Evolutionary conservation across 495 filamentous ascomycete genomes (phyloP).

Genomic region (Annulohypoxylon maeteangense): DNA sequence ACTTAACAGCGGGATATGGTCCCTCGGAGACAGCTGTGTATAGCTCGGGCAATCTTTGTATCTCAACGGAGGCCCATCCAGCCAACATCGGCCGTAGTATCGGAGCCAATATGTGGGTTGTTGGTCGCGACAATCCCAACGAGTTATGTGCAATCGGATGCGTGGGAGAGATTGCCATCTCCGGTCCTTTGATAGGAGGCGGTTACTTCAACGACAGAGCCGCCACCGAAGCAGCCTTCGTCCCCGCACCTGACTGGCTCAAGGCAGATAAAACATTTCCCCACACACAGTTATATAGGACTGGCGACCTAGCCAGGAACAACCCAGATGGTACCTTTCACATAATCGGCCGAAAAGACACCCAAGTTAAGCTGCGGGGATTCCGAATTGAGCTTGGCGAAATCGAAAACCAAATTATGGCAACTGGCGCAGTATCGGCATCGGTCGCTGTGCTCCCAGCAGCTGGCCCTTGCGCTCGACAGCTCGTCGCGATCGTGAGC

Average conservation of each 20-base stretch:
- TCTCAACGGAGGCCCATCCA: background rate
- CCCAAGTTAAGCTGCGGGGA: conserved; percentile 10
- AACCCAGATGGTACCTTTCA: background rate
- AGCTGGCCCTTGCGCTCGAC: background rate
- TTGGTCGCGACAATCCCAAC: background rate
- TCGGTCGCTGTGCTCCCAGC: background rate
- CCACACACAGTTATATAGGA: conserved; percentile 1
- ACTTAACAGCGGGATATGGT: background rate
- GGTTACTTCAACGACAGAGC: background rate
- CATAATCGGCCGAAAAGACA: conserved; percentile 4
- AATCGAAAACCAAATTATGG: conserved; percentile 7
- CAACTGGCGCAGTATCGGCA: background rate
- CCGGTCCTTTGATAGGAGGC: background rate
- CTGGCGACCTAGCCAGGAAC: conserved; percentile 1
- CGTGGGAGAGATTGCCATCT: background rate
- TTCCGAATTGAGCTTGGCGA: conserved; percentile 5
- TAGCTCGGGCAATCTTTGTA: background rate
- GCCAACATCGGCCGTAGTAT: background rate
- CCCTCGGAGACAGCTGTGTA: background rate
- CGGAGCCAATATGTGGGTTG: background rate
- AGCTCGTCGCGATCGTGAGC: background rate
- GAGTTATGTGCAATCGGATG: background rate
- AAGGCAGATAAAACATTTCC: background rate
- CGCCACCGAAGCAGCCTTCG: background rate
- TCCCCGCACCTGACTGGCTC: background rate